Conservation (phyloP, 441 rosid genomes). For the Breynia disticha region DNA sequence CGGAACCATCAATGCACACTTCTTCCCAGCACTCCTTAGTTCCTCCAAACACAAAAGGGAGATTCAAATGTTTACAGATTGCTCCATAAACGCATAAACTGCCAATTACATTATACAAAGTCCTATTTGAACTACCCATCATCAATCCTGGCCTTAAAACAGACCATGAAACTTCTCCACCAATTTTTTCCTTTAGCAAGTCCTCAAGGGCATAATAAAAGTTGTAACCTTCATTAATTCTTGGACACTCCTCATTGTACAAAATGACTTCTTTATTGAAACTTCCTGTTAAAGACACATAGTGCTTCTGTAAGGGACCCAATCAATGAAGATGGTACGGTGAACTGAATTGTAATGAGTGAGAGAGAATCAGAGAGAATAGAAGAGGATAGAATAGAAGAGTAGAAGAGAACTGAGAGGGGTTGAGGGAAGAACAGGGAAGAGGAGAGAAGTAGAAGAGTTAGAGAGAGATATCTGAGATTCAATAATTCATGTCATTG, state of each 20-base stretch:
- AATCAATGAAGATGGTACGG: no score
- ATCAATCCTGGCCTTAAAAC: conserved; percentile 82
- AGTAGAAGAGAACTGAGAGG: no score
- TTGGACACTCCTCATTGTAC: conserved; percentile 53
- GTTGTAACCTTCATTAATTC: conserved; percentile 28
- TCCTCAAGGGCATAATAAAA: conserved; percentile 80
- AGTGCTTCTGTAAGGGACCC: no score
- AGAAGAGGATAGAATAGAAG: no score
- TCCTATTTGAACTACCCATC: conserved; percentile 53
- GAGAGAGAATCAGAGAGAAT: no score
- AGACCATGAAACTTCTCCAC: conserved; percentile 46
- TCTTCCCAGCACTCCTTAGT: conserved; percentile 78
- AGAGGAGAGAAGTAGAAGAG: no score
- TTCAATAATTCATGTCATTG: no score
- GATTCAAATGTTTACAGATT: conserved; percentile 48
- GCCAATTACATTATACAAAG: conserved; percentile 65
- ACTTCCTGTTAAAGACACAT: conserved; percentile 35
- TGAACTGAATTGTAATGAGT: no score
- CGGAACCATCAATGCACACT: conserved; percentile 63
- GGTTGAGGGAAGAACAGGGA: no score
- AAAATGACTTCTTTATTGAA: conserved; percentile 15
- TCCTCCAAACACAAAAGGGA: conserved; percentile 85
- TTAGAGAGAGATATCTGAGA: no score
- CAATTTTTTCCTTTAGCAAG: conserved; percentile 45
- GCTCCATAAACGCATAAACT: conserved; percentile 66